Evolutionary conservation across 352 stramenopile species (phyloP).

Genomic region (Phytophthora capsici): DNA sequence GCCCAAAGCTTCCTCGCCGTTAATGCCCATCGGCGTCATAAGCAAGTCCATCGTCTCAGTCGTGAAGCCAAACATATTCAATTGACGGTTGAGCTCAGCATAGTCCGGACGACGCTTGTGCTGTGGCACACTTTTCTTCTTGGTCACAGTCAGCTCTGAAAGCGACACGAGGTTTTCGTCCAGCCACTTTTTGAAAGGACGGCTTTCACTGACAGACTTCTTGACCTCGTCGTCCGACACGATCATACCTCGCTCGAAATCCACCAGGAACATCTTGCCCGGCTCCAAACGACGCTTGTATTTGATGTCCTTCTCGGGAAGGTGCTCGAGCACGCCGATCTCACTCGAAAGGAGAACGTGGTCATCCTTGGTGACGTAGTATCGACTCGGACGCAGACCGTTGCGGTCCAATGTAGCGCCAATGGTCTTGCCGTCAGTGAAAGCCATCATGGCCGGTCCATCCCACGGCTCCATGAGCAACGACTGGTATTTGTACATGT

Average conservation of each 20-base stretch:
- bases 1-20: constrained; percentile 93
- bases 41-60: constrained; percentile 96
- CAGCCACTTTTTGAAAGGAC: constrained; percentile 94
- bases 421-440: constrained; percentile 96
- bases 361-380: constrained; percentile 98
- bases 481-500: constrained; percentile 99
- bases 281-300: constrained; percentile 95
- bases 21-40: constrained; percentile 95
- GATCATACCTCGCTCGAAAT: constrained; percentile 95
- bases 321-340: constrained; percentile 94
- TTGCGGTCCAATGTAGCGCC: constrained; percentile 97
- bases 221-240: constrained; percentile 97
- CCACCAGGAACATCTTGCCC: constrained; percentile 98
- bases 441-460: constrained; percentile 98
- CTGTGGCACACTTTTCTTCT: constrained; percentile 21
- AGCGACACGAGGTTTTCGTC: constrained; percentile 92
- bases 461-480: constrained; percentile 98
- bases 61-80: constrained; percentile 97
- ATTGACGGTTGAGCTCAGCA: constrained; percentile 83
- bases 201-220: constrained; percentile 87
- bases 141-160: constrained; percentile 59
- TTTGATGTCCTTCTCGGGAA: constrained; percentile 92
- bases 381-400: constrained; percentile 94
- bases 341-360: constrained; percentile 95
- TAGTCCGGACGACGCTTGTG: constrained; percentile 49